Evolutionary conservation across 2,329 filamentous ascomycete genomes (phyloP), one percentile per base, ranked within the genome.

Genomic region (Fusarium citri): DNA sequence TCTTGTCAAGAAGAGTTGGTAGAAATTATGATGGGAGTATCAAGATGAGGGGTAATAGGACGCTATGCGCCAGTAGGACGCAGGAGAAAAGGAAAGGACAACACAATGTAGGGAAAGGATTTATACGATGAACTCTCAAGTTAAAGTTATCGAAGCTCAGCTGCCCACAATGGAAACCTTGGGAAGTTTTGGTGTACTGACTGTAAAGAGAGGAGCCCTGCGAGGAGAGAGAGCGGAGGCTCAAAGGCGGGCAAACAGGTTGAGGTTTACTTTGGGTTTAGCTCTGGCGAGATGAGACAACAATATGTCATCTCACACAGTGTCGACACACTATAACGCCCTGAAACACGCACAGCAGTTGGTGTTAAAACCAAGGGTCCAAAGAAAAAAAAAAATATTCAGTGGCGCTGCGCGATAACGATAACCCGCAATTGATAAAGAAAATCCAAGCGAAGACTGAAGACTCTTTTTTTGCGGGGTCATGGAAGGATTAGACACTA

Each of bases 331-430:
- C 45, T 43, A 30, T 56, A 45, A n/a, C 41, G 48, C 41, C 54
- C 43, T 68, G 64, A 71, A 70, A 70, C 55, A 51, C 34, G 22
- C 45, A 62, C 42, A 25, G 15, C 26, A 49, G 55, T 5, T 9
- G 25, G 59, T 72, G 64, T 57, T 45, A 72, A 60, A 58, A 59
- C 46, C 43, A 28, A 49, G 59, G 58, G 40, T 55, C 50, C 22
- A 64, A 37, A 54, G 42, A 30, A 31, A 23, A 68, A 65, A 65
- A 69, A 59, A 65, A 65, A 69, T 59, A 62, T 59, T 71, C 62
- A 75, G 67, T 76, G 76, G 78, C 78, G 78, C 77, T 75, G 71
- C 76, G 79, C 78, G 78, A 81, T 80, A 81, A 80, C 76, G 78
- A 80, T 80, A 80, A 80, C 77, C 77, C 77, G 77, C 68, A 30